A percentile compares a stretch with the other conserved stretches of the same genome.
Evolutionary conservation across 2,329 filamentous ascomycete species (phyloP).

Genomic region (Botrytis fragariae): DNA sequence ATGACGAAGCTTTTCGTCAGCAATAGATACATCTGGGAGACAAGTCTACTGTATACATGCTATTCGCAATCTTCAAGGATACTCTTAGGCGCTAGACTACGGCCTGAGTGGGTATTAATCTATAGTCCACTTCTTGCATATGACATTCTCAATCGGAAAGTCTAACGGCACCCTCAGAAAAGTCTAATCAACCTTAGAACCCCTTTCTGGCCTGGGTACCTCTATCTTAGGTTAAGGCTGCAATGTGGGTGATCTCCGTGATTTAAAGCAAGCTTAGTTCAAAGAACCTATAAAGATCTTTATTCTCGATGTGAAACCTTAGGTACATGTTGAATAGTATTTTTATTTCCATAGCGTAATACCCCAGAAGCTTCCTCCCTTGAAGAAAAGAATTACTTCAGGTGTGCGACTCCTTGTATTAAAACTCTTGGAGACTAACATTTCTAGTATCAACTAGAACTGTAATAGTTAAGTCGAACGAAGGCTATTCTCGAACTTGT

Average conservation of each 20-base stretch:
- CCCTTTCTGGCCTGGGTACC: background rate
- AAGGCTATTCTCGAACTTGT: too few species aligned
- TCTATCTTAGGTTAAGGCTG: background rate
- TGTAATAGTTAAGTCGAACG: too few species aligned
- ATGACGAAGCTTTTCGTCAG: background rate
- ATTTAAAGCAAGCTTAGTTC: too few species aligned
- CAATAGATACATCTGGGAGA: background rate
- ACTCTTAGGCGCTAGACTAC: background rate
- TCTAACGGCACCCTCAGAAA: too few species aligned
- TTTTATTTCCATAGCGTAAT: background rate
- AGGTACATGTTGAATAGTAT: background rate
- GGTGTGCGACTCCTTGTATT: background rate
- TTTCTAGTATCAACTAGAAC: too few species aligned
- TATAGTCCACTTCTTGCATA: background rate
- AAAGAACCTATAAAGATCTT: too few species aligned
- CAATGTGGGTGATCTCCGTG: too few species aligned
- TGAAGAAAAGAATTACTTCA: background rate
- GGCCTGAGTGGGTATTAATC: background rate
- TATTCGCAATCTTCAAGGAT: background rate
- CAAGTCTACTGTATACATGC: background rate
- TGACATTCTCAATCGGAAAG: background rate
- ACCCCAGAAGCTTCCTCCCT: background rate
- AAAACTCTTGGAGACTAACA: too few species aligned
- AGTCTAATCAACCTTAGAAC: background rate
- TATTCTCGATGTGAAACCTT: background rate